Base-by-base conservation (phyloP, 2,329 filamentous ascomycete genomes). In the Hypomyces perniciosus region DNA sequence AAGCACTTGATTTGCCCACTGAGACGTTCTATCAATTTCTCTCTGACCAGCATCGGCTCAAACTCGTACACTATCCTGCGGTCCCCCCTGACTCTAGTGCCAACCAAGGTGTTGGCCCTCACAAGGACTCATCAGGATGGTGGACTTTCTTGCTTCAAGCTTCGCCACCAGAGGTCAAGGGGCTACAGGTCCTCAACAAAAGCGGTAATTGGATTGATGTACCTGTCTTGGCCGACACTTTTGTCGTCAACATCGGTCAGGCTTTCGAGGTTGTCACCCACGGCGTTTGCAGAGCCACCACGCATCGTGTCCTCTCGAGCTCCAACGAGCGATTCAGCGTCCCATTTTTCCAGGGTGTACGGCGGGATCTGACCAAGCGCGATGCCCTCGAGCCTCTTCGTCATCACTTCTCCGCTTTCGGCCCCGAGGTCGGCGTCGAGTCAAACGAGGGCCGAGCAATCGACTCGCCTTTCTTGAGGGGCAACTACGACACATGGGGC, bases 91-190 rank as follows among this genome's bases (percentile, higher is more conserved):
- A 41, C 4, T 29, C 46, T 6, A 35, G 26, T 2, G 13, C 35
- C 13, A 33, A 13, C 8, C 79, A 83, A 63, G 80, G 80, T 1
- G 79, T 84, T 1, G 81, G 80, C 0, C 75, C 81, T 1, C 80
- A 84, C 65, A 83, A 83, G 58, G 79, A 82, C 61, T 83, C 76
- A 0, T 82, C 79, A 0, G 80, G 80, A 4, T 84, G 79, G 79
- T 80, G 81, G 68, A 84, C 81, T 0, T 84, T 85, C 54, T 72
- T 85, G 4, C 73, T 81, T 1, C 82, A 85, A 61, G 77, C 80
- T 6, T 79, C 76, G 0, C 72, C 75, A 3, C 74, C 78, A 4
- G 65, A 72, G 8, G 67, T 74, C 1, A 61, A 71, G 37, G 75
- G 78, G 0, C 65, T 81, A 0, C 74, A 81, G 57, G 76, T 75